A percentile compares a stretch with the other conserved stretches of the same genome.
Evolutionary conservation across 164 flowering plant species (phyloP).

Genomic region (Vitis riparia): DNA sequence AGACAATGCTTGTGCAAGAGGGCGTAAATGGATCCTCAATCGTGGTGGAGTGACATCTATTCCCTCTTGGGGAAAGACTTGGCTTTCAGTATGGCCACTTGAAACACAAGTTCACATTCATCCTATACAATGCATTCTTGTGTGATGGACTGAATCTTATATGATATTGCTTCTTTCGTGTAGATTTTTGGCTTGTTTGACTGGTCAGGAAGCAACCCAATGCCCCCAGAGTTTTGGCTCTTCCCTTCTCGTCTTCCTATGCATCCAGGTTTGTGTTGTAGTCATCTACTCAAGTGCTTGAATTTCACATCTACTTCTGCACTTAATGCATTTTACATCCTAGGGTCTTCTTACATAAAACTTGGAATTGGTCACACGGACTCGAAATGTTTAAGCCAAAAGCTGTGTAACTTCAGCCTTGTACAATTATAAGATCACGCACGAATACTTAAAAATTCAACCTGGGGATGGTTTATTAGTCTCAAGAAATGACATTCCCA

Average conservation of each 20-base stretch:
- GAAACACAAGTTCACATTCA: not conserved
- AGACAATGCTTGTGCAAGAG: conserved; percentile 38
- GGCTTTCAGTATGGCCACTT: conserved; percentile 43
- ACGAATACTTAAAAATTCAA: too few species aligned
- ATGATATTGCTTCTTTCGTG: not conserved
- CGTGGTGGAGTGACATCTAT: conserved; percentile 42
- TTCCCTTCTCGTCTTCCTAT: conserved; percentile 36
- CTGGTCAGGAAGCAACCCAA: conserved; percentile 46
- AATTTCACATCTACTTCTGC: too few species aligned
- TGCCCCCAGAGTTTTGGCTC: conserved; percentile 59
- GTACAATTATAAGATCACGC: too few species aligned
- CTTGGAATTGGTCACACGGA: too few species aligned
- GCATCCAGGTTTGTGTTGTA: conserved; percentile 29
- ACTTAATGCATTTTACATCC: too few species aligned
- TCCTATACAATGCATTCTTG: not conserved
- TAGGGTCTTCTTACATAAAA: too few species aligned
- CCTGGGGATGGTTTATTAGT: too few species aligned
- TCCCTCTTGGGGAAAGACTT: conserved; percentile 67
- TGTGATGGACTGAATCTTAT: not conserved
- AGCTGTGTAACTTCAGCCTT: too few species aligned
- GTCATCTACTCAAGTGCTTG: too few species aligned
- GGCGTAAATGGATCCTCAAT: conserved; percentile 50
- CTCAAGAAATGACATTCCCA: too few species aligned
- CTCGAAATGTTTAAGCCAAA: too few species aligned
- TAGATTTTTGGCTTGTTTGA: conserved; percentile 47